Base-by-base conservation (phyloP, 306 rosid genomes). In the Acacia crassicarpa region DNA sequence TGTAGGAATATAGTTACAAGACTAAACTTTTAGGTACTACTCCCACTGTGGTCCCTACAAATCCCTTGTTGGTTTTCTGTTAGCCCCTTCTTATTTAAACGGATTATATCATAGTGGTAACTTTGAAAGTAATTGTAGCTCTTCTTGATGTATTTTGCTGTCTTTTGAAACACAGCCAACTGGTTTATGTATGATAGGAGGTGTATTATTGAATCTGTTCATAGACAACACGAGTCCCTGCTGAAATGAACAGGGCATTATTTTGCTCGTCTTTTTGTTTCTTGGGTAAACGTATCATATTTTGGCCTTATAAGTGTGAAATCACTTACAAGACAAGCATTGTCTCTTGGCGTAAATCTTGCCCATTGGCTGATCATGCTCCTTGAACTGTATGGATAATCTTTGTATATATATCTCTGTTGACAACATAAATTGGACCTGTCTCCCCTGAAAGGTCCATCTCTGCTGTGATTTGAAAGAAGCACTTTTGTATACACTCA, bases 11-110 rank as follows among this genome's bases (percentile, higher is more conserved):
- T 45, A 51, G 38, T 45, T 49, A 53, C 67, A 79, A 8, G 10
- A 48, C 75, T 40, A n/a, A 75, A 76, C 79, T 69, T 81, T 66
- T 71, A 30, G 84, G 80, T 10, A 74, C 23, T 4, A 41, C 67
- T 71, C 75, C 70, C 77, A 62, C 65, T 54, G 68, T 69, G 48
- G 16, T 75, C 81, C 44, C 17, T 85, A 67, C 67, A 73, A 20
- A 78, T 67, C 43, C 74, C 62, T 67, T 56, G 10, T 33, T 32
- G 40, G 8, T 85, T 69, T 81, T 49, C 23, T 5, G 20, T 62
- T 53, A 63, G 67, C 45, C 35, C 74, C 48, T 49, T 51, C 51
- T 70, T 30, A n/a, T 41, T 19, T 14, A 8, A 62, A 41, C 40
- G 30, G 43, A 10, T 40, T 13, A 53, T n/a, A 14, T 75, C 41